Evolutionary conservation across 1,139 yeast genomes (phyloP).

Genomic region (Candida tunisiensis): DNA sequence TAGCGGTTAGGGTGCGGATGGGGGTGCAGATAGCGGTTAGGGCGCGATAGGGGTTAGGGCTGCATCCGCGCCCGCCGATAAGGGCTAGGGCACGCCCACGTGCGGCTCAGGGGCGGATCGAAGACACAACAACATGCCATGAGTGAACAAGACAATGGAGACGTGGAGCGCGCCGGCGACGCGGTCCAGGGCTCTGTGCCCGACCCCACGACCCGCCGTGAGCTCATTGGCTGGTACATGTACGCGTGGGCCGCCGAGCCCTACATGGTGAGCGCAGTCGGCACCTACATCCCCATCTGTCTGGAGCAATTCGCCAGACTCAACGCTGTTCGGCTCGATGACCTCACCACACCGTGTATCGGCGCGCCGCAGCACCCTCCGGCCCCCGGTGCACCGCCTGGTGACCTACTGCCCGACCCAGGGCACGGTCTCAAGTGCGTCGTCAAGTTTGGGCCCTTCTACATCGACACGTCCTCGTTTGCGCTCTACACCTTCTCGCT

Average conservation of each 20-base stretch:
- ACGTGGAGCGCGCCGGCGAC: no score
- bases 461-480: slow-evolving; percentile 49
- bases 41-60: no score
- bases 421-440: slow-evolving; percentile 21
- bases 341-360: slow-evolving; percentile 30
- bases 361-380: slow-evolving; percentile 15
- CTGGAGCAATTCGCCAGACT: slow-evolving; percentile 50
- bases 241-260: slow-evolving; percentile 62
- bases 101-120: no score
- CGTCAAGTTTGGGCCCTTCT: slow-evolving; percentile 29
- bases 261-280: slow-evolving; percentile 52
- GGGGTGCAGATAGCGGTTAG: no score
- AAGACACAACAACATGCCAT: no score
- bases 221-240: slow-evolving; percentile 23
- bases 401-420: slow-evolving; percentile 7
- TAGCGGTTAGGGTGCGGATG: no score
- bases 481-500: slow-evolving; percentile 53
- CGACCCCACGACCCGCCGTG: no score
- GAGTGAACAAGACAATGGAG: no score
- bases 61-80: no score
- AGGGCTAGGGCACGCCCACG: no score
- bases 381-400: slow-evolving; percentile 9
- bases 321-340: slow-evolving; percentile 40
- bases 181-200: no score
- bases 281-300: slow-evolving; percentile 52